phyloP scores from a whole-genome alignment of 2,329 filamentous ascomycete species.

The Fusarium albosuccineum region DNA sequence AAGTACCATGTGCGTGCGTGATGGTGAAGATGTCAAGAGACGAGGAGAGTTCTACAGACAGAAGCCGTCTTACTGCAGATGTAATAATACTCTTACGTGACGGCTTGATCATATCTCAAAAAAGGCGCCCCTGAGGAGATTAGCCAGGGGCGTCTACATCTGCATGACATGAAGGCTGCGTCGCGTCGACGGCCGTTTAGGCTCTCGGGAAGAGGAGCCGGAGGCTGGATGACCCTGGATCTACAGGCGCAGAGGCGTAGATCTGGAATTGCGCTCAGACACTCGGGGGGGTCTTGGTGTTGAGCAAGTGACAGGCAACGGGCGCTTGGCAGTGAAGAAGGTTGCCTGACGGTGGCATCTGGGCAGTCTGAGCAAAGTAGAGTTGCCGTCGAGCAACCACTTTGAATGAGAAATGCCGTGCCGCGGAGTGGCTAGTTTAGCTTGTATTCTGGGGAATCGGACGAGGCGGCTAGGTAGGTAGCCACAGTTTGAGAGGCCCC shows the following conservation, averaged over 20 bases:
- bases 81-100: background rate
- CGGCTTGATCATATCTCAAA: slow-evolving; percentile 6
- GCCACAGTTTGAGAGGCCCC: too few relatives aligned
- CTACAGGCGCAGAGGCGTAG: slow-evolving; percentile 9
- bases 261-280: slow-evolving; percentile 20
- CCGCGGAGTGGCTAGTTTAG: slow-evolving; percentile 10
- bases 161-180: slow-evolving; percentile 15
- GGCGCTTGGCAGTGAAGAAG: slow-evolving; percentile 12
- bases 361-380: background rate
- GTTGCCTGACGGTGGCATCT: background rate
- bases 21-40: background rate
- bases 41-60: background rate
- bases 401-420: slow-evolving; percentile 24
- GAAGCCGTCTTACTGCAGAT: too few relatives aligned
- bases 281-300: background rate
- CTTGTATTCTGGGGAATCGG: slow-evolving; percentile 20
- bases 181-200: background rate
- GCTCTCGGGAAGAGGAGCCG: slow-evolving; percentile 22
- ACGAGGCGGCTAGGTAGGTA: slow-evolving; percentile 26
- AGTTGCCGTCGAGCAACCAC: background rate
- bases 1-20: background rate
- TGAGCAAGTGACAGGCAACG: slow-evolving; percentile 24
- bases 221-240: slow-evolving; percentile 16
- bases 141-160: slow-evolving; percentile 16
- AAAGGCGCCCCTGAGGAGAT: background rate